A percentile compares a stretch with the other conserved stretches of the same genome.
Evolutionary conservation across 148 eudicot species (phyloP).

Genomic region (Diospyros lotus): DNA sequence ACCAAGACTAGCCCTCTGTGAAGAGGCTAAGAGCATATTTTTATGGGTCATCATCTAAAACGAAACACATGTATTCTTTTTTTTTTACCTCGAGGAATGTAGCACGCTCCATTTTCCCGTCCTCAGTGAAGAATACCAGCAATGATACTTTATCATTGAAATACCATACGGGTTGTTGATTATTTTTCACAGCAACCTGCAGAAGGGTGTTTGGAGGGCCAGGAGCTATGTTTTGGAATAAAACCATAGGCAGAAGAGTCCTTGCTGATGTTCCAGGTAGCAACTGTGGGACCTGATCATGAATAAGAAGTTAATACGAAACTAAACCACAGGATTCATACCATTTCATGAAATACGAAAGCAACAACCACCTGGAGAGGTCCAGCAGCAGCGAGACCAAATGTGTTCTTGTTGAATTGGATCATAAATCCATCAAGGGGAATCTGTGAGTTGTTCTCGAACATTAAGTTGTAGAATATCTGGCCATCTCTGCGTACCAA

Average conservation of each 20-base stretch:
- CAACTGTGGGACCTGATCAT: constrained; percentile 63
- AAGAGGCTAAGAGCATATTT: too few species aligned
- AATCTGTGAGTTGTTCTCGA: constrained; percentile 71
- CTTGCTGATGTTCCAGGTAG: constrained; percentile 81
- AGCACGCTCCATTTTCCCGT: constrained; percentile 92
- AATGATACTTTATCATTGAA: constrained; percentile 72
- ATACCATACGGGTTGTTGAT: constrained; percentile 98
- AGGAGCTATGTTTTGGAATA: constrained; percentile 81
- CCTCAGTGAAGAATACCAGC: constrained; percentile 71
- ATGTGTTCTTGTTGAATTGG: constrained; percentile 92
- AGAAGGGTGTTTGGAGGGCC: constrained; percentile 79
- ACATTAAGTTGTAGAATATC: constrained; percentile 71
- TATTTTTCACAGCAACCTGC: constrained; percentile 94
- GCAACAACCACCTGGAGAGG: constrained; percentile 68
- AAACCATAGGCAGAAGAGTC: constrained; percentile 83
- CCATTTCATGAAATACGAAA: not conserved
- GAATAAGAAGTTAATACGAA: constrained; percentile 5
- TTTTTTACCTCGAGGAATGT: constrained; percentile 80
- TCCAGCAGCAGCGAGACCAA: constrained; percentile 88
- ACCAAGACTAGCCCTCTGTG: too few species aligned
- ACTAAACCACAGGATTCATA: not conserved
- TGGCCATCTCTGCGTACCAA: constrained; percentile 85
- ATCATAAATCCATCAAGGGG: constrained; percentile 94
- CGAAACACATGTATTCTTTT: not conserved
- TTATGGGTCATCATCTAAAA: not conserved